phyloP scores from a whole-genome alignment of 2,329 filamentous ascomycete species.

The Colletotrichum sp. region DNA sequence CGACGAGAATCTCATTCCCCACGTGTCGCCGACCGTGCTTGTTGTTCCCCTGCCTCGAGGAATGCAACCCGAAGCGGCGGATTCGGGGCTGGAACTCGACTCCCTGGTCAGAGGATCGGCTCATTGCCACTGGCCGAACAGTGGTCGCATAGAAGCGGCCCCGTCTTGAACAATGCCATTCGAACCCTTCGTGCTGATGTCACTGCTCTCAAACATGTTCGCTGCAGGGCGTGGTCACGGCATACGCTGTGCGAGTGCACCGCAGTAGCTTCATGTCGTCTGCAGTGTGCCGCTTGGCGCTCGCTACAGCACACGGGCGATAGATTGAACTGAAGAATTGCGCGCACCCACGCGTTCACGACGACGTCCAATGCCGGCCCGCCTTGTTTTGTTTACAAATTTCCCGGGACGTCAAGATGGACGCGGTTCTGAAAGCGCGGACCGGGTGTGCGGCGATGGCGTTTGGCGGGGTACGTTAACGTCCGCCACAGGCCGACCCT shows the following conservation, averaged over 20 bases:
- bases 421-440: slow-evolving; percentile 2
- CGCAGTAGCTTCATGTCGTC: neutral
- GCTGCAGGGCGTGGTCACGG: neutral
- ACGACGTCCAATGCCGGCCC: neutral
- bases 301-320: neutral
- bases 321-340: neutral
- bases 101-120: slow-evolving; percentile 5
- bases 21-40: slow-evolving; percentile 4
- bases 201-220: neutral
- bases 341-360: neutral
- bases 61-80: slow-evolving; percentile 4
- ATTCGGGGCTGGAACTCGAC: slow-evolving; percentile 1
- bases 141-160: neutral
- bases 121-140: neutral
- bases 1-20: neutral
- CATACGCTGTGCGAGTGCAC: neutral
- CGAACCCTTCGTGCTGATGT: neutral
- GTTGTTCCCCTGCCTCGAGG: neutral
- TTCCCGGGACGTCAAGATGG: neutral
- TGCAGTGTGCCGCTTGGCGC: neutral
- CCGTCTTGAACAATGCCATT: neutral
- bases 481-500: slow-evolving; percentile 3
- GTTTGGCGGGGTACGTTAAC: neutral
- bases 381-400: slow-evolving; percentile 16
- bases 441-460: neutral